phyloP scores from a whole-genome alignment of 768 basidiomycete species.

The Hydnomerulius pinastri region DNA sequence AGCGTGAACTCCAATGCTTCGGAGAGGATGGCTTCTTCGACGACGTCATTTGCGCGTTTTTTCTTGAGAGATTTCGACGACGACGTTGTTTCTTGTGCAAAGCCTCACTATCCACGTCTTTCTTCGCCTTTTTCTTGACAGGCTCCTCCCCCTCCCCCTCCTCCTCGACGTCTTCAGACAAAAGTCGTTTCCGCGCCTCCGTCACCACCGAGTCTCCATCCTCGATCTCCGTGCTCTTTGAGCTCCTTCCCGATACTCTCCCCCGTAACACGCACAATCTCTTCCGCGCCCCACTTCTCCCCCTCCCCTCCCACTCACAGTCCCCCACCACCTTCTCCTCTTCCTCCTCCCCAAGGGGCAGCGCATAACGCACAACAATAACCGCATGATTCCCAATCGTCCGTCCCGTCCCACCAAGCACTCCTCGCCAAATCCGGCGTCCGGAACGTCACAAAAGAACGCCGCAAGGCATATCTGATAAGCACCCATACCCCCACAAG shows the following conservation, averaged over 20 bases:
- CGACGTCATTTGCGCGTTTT: constrained; percentile 31
- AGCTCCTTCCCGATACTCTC: constrained; percentile 57
- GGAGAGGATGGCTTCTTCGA: constrained; percentile 49
- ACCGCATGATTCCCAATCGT: too few species aligned
- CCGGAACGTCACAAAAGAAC: constrained; percentile 50
- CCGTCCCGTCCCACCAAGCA: constrained; percentile 48
- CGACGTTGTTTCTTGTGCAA: constrained; percentile 7
- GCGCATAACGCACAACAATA: constrained; percentile 45
- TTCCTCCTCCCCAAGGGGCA: constrained; percentile 28
- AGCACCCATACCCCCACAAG: too few species aligned
- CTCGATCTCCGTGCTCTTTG: constrained; percentile 50
- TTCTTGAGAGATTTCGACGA: constrained; percentile 35
- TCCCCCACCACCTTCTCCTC: too few species aligned
- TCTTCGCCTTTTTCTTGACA: constrained; percentile 42
- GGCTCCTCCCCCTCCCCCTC: too few species aligned
- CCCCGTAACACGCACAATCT: constrained; percentile 53
- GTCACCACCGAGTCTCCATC: constrained; percentile 47
- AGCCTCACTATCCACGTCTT: constrained; percentile 25
- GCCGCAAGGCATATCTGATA: background rate
- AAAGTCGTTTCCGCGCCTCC: constrained; percentile 41
- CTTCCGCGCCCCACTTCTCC: constrained; percentile 48
- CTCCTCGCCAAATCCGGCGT: constrained; percentile 57
- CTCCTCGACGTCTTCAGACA: constrained; percentile 37
- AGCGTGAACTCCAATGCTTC: constrained; percentile 47
- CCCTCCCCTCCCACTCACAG: too few species aligned